These are phyloP conservation scores for Sophora flavescens DNA, from an alignment of 306 rosid species.

Conservation along the genomic window DNA sequence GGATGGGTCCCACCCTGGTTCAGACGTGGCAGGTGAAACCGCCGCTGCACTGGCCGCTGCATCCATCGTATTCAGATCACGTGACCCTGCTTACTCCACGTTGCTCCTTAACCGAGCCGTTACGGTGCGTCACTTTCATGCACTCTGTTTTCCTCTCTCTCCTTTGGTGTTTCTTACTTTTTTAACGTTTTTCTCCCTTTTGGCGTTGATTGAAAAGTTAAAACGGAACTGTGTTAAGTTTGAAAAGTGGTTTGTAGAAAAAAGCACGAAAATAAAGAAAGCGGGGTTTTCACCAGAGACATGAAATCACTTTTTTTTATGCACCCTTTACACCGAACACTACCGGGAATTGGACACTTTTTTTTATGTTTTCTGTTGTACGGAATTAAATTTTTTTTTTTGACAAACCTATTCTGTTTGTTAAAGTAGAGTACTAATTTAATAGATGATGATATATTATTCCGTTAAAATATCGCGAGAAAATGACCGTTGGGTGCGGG, in stretches of 20 bases:
- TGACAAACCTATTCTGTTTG: too few species aligned
- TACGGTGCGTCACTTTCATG: constrained; percentile 69
- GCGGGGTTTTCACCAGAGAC: constrained; percentile 24
- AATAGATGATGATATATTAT: too few species aligned
- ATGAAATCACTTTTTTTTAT: constrained; percentile 23
- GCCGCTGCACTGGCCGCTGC: constrained; percentile 99
- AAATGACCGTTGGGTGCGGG: constrained; percentile 55
- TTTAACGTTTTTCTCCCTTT: not conserved
- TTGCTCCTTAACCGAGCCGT: constrained; percentile 94
- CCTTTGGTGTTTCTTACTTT: not conserved
- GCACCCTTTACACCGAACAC: constrained; percentile 39
- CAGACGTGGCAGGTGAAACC: constrained; percentile 98
- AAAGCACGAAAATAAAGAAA: not conserved
- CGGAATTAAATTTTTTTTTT: too few species aligned
- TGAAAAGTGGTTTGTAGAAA: constrained; percentile 20
- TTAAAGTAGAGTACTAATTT: too few species aligned
- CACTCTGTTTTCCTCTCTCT: not conserved
- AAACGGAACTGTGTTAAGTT: constrained; percentile 33
- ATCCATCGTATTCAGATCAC: constrained; percentile 97
- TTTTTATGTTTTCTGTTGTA: not conserved
- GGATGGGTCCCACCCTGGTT: constrained; percentile 84
- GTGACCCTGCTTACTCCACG: constrained; percentile 84
- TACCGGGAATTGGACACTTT: constrained; percentile 45
- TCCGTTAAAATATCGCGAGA: constrained; percentile 56
- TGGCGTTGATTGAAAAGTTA: constrained; percentile 18